These are phyloP conservation scores for Citrus mangshanensis DNA, from an alignment of 345 rosid genomes.

Conservation along the genomic window DNA sequence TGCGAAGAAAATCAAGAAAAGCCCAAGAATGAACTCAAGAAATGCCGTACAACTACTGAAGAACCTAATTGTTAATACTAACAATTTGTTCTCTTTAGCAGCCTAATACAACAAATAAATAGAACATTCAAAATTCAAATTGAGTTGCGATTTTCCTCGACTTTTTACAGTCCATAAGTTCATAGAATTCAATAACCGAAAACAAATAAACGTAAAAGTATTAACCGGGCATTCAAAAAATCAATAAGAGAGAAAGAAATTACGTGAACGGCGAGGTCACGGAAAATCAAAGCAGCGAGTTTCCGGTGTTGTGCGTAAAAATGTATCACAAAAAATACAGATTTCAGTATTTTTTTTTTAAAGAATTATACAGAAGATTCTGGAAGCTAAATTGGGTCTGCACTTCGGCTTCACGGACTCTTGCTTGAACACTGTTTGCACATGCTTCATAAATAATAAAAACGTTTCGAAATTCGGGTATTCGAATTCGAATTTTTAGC, in stretches of 20 bases:
- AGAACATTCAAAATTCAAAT: background rate
- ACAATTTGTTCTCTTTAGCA: background rate
- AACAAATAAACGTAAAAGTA: background rate
- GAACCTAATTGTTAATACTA: background rate
- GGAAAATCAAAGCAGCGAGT: background rate
- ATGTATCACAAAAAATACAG: background rate
- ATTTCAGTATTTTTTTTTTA: background rate
- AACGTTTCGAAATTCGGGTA: too few relatives aligned
- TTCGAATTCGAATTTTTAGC: too few relatives aligned
- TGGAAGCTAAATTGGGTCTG: background rate
- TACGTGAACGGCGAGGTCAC: background rate
- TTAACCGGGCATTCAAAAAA: too few relatives aligned
- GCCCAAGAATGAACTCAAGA: background rate
- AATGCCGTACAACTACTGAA: background rate
- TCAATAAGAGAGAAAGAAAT: background rate
- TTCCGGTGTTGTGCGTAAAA: background rate
- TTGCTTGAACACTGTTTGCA: background rate
- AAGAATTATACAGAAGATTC: background rate
- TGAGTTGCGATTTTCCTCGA: background rate
- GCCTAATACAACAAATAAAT: background rate
- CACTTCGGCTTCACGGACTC: background rate
- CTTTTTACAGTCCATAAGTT: background rate
- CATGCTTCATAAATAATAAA: background rate
- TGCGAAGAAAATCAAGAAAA: background rate
- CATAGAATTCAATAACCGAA: background rate